Percentiles rank a stretch among this genome's conserved stretches.
Conservation (phyloP, 108 stramenopile genomes). For the Mayamaea pseudoterrestris region DNA sequence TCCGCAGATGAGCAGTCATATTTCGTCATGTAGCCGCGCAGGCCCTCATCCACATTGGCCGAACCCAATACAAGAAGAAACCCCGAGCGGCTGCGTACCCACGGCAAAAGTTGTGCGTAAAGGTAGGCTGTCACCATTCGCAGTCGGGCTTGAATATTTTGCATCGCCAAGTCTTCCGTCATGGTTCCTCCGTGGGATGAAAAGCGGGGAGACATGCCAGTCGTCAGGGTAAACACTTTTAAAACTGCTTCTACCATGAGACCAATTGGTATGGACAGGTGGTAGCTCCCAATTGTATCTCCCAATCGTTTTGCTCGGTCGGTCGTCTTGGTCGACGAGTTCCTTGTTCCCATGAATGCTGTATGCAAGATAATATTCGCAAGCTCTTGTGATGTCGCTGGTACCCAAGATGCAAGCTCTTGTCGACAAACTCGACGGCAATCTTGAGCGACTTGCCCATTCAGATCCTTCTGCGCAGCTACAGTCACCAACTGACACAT, state of each 20-base stretch:
- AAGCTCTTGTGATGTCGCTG: slow-evolving; percentile 70
- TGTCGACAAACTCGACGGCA: slow-evolving; percentile 50
- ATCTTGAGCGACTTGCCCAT: slow-evolving; percentile 45
- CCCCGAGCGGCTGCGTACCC: slow-evolving; percentile 78
- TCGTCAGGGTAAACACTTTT: slow-evolving; percentile 66
- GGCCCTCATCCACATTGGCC: slow-evolving; percentile 97
- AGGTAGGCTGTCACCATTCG: slow-evolving; percentile 97
- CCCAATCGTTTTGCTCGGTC: slow-evolving; percentile 78
- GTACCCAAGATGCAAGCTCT: slow-evolving; percentile 56
- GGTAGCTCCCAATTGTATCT: slow-evolving; percentile 83
- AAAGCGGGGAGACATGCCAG: slow-evolving; percentile 76
- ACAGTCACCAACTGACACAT: slow-evolving; percentile 87
- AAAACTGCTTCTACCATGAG: slow-evolving; percentile 78
- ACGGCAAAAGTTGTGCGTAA: slow-evolving; percentile 94
- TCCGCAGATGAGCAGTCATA: slow-evolving; percentile 98
- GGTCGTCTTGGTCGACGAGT: slow-evolving; percentile 73
- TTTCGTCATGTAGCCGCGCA: slow-evolving; percentile 99
- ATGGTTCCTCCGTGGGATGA: slow-evolving; percentile 65
- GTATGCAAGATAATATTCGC: slow-evolving; percentile 85
- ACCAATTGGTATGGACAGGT: slow-evolving; percentile 86
- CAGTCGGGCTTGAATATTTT: slow-evolving; percentile 97
- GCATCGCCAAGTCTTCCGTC: slow-evolving; percentile 93
- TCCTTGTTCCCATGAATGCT: slow-evolving; percentile 91
- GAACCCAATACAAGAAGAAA: slow-evolving; percentile 94
- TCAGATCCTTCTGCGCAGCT: slow-evolving; percentile 37